These are phyloP conservation scores for Erythrophleum fordii DNA, from an alignment of 306 rosid species.

Conservation along the genomic window DNA sequence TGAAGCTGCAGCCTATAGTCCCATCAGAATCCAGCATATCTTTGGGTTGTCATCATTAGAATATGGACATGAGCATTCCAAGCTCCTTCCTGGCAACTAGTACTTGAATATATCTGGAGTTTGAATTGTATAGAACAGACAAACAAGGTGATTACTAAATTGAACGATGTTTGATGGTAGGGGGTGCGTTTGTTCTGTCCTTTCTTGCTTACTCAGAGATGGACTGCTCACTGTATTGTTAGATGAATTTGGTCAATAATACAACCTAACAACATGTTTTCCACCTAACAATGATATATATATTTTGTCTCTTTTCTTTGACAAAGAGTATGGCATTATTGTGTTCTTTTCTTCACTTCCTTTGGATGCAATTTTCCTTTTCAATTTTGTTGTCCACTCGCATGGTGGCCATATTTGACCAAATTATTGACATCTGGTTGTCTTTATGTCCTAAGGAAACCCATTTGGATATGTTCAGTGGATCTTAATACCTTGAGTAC, in stretches of 20 bases:
- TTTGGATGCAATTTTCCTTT: slow-evolving; percentile 9
- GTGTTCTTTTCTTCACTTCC: not conserved
- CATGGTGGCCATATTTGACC: slow-evolving; percentile 36
- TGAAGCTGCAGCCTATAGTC: slow-evolving; percentile 27
- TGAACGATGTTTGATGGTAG: slow-evolving; percentile 39
- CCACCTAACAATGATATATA: slow-evolving; percentile 35
- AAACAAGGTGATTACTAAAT: slow-evolving; percentile 39
- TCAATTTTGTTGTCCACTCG: slow-evolving; percentile 36
- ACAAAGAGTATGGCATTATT: slow-evolving; percentile 23
- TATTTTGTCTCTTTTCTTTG: slow-evolving; percentile 36
- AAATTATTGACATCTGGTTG: slow-evolving; percentile 17
- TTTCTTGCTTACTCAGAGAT: slow-evolving; percentile 29
- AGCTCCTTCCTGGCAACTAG: slow-evolving; percentile 17
- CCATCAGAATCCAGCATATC: slow-evolving; percentile 38
- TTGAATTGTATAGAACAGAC: slow-evolving; percentile 31
- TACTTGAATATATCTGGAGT: slow-evolving; percentile 10
- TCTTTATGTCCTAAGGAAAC: slow-evolving; percentile 32
- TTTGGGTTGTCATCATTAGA: slow-evolving; percentile 28
- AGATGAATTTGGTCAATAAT: slow-evolving; percentile 43
- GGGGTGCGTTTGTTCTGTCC: slow-evolving; percentile 40
- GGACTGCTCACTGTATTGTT: slow-evolving; percentile 12
- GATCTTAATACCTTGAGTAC: not conserved
- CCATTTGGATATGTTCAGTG: slow-evolving; percentile 31
- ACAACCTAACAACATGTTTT: slow-evolving; percentile 40
- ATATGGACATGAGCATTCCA: slow-evolving; percentile 41